phyloP scores from a whole-genome alignment of 257 asterid species.

The Solanum acaule region DNA sequence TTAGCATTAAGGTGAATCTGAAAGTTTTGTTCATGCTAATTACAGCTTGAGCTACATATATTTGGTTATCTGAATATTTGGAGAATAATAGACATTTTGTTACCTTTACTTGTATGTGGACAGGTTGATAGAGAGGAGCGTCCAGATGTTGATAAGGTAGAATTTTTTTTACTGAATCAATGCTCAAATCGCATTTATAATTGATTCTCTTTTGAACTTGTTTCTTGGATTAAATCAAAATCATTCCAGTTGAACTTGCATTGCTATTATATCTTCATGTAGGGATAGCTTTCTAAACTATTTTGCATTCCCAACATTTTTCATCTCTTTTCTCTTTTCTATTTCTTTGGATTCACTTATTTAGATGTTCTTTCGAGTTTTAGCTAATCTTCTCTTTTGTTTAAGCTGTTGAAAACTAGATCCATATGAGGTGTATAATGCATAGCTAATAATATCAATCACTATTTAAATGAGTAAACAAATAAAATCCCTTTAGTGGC shows the following conservation, averaged over 20 bases:
- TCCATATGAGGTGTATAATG: not conserved
- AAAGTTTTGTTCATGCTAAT: not conserved
- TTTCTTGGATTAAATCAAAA: not conserved
- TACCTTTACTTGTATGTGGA: not conserved
- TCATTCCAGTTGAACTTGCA: not conserved
- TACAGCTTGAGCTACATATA: not conserved
- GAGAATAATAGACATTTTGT: not conserved
- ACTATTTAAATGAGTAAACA: not conserved
- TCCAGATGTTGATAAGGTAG: slow-evolving; percentile 95
- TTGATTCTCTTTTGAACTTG: not conserved
- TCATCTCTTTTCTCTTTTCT: not conserved
- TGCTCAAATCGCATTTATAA: not conserved
- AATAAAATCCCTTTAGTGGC: not conserved
- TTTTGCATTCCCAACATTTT: not conserved
- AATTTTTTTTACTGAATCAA: not conserved
- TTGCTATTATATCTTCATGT: not conserved
- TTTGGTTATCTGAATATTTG: not conserved
- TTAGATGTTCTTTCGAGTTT: not conserved
- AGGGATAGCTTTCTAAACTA: not conserved
- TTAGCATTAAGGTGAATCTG: slow-evolving; percentile 73
- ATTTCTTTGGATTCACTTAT: not conserved
- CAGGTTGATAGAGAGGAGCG: slow-evolving; percentile 98
- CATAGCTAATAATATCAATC: not conserved
- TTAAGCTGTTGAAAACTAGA: not conserved
- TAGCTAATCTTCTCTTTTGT: not conserved